Base-by-base conservation (phyloP, 163 green algal species). In the Scenedesmus sp. region DNA sequence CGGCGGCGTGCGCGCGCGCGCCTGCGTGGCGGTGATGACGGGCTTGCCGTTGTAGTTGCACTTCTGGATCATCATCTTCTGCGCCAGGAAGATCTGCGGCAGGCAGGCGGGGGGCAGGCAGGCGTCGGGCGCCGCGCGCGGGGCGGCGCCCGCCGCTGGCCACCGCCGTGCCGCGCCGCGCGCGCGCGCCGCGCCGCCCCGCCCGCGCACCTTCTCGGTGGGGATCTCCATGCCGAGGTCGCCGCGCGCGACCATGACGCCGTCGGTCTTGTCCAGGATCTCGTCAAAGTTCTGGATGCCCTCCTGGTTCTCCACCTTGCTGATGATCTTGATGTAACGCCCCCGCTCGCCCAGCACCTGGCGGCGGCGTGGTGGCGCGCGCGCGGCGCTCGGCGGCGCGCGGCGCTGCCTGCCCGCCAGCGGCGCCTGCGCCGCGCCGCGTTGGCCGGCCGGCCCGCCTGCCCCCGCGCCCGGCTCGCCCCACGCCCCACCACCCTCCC, bases 41-140 rank as follows among this genome's bases (percentile, higher is more conserved):
- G 94, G 94, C 86, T 98, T 99, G 67, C 95, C 44, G 2, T 86
- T 80, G 60, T 89, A 88, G 89, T 99, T 99, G 88, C 94, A 98
- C 77, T 97, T 95, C 65, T 97, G 92, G 86, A 99, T 99, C 94
- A 99, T 98, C 87, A 97, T 95, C 89, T 98, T 98, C 88, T 99
- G 95, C 20, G 94, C 95, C 65, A 97, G 85, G 86, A 97, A 97
- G 65, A 81, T 81, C n/a, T n/a, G n/a, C n/a, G n/a, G n/a, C n/a
- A n/a, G n/a, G n/a, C n/a, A n/a, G n/a, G n/a, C n/a, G n/a, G n/a
- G n/a, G n/a, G n/a, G n/a, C n/a, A n/a, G n/a, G n/a, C n/a, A n/a
- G n/a, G n/a, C n/a, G n/a, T n/a, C n/a, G n/a, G n/a, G n/a, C n/a
- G n/a, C n/a, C n/a, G n/a, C n/a, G n/a, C n/a, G n/a, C n/a, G n/a